A percentile compares a stretch with the other conserved stretches of the same genome.
Evolutionary conservation across 495 filamentous ascomycete species (phyloP).

Genomic region (Podospora sp.): DNA sequence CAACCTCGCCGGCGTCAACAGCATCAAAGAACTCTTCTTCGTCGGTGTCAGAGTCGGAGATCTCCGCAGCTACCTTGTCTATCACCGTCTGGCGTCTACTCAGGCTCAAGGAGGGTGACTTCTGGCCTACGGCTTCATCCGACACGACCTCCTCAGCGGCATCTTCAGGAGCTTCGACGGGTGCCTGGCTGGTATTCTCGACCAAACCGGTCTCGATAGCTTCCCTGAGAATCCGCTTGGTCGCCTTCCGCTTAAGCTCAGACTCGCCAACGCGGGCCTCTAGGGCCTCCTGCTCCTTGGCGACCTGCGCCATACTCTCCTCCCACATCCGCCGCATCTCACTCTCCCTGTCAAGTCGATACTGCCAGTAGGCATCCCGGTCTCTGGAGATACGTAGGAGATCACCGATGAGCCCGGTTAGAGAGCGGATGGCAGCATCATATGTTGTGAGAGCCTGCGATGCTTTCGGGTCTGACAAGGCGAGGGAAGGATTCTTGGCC

Average conservation of each 20-base stretch:
- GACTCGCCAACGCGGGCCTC: conserved; percentile 86
- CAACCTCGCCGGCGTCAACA: conserved; percentile 87
- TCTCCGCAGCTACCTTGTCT: conserved; percentile 60
- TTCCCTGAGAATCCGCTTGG: conserved; percentile 87
- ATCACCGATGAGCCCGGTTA: conserved; percentile 84
- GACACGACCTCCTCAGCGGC: conserved; percentile 32
- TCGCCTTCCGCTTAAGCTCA: conserved; percentile 83
- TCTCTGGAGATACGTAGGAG: conserved; percentile 89
- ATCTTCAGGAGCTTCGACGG: conserved; percentile 37
- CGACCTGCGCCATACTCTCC: conserved; percentile 95
- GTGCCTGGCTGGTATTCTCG: conserved; percentile 46
- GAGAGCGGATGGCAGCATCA: conserved; percentile 81
- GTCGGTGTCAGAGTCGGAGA: conserved; percentile 79
- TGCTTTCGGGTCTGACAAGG: conserved; percentile 73
- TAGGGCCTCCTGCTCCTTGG: conserved; percentile 87
- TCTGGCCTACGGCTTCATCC: conserved; percentile 38
- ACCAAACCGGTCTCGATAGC: conserved; percentile 67
- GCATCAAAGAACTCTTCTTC: conserved; percentile 98
- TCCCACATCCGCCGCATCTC: conserved; percentile 94
- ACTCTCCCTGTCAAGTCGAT: conserved; percentile 84
- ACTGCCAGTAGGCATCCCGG: conserved; percentile 95
- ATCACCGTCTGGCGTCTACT: conserved; percentile 60
- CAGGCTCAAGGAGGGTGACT: conserved; percentile 49
- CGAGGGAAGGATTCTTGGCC: conserved; percentile 64
- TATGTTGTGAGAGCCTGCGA: conserved; percentile 83